Conservation (phyloP, 352 stramenopile genomes). For the Phytophthora europaea region DNA sequence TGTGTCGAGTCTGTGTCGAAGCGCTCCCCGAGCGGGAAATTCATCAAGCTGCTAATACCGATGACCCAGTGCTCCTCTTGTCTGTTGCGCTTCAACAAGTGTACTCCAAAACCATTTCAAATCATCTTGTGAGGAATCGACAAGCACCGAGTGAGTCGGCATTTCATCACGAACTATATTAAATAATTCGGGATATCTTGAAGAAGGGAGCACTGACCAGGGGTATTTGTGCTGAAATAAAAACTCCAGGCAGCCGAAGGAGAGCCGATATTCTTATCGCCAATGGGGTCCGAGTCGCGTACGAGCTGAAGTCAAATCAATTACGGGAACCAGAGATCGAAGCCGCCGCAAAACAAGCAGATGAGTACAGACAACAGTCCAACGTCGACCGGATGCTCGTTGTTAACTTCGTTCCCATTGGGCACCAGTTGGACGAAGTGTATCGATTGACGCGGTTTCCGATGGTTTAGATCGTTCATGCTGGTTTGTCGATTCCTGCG, state of each 20-base stretch:
- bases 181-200: slow-evolving; percentile 10
- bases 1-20: slow-evolving; percentile 9
- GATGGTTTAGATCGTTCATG: background rate
- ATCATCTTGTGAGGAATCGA: slow-evolving; percentile 14
- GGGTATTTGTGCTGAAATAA: slow-evolving; percentile 13
- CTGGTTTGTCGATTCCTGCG: slow-evolving; percentile 3
- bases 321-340: slow-evolving; percentile 12
- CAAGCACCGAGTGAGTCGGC: slow-evolving; percentile 11
- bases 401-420: slow-evolving; percentile 9
- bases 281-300: slow-evolving; percentile 8
- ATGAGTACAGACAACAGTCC: slow-evolving; percentile 14
- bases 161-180: slow-evolving; percentile 9
- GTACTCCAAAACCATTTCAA: slow-evolving; percentile 1
- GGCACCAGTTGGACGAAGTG: background rate
- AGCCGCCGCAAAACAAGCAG: slow-evolving; percentile 7
- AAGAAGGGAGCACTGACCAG: slow-evolving; percentile 7
- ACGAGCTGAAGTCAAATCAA: slow-evolving; percentile 15
- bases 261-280: slow-evolving; percentile 17
- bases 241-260: slow-evolving; percentile 8
- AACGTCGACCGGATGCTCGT: slow-evolving; percentile 4
- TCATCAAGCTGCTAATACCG: slow-evolving; percentile 6
- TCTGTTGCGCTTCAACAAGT: slow-evolving; percentile 11
- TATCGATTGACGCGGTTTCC: background rate
- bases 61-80: slow-evolving; percentile 6
- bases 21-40: slow-evolving; percentile 10